Evolutionary conservation across 2,329 filamentous ascomycete species (phyloP).

Genomic region (Aspergillus sp.): DNA sequence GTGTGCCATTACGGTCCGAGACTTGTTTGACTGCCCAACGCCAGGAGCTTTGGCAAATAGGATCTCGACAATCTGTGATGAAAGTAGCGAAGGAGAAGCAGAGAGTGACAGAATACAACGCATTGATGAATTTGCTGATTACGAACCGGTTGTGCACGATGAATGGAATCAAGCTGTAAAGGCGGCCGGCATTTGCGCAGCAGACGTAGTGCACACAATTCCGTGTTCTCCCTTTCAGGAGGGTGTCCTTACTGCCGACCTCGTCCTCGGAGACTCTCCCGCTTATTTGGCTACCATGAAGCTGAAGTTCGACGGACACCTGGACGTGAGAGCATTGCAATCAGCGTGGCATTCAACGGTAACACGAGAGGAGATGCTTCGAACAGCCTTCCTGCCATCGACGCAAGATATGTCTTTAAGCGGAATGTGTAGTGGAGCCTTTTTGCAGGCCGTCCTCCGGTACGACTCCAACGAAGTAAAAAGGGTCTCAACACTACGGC

Average conservation of each 20-base stretch:
- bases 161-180: slow-evolving; percentile 1
- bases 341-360: slow-evolving; percentile 1
- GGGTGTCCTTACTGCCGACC: slow-evolving; percentile 3
- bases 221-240: slow-evolving; percentile 11
- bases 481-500: neutral
- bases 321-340: neutral
- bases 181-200: neutral
- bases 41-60: neutral
- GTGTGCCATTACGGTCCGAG: neutral
- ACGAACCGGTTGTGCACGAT: neutral
- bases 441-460: slow-evolving; percentile 8
- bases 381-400: slow-evolving; percentile 4
- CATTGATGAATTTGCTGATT: no score
- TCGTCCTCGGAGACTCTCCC: neutral
- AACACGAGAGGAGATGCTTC: slow-evolving; percentile 9
- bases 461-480: neutral
- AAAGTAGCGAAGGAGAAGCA: neutral
- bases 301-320: neutral
- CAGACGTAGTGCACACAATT: neutral
- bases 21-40: slow-evolving; percentile 2
- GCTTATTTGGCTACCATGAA: neutral
- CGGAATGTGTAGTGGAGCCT: neutral
- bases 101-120: neutral
- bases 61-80: neutral
- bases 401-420: neutral